Conservation (phyloP, 495 filamentous ascomycete species). For the Articulospora tetracladia region DNA sequence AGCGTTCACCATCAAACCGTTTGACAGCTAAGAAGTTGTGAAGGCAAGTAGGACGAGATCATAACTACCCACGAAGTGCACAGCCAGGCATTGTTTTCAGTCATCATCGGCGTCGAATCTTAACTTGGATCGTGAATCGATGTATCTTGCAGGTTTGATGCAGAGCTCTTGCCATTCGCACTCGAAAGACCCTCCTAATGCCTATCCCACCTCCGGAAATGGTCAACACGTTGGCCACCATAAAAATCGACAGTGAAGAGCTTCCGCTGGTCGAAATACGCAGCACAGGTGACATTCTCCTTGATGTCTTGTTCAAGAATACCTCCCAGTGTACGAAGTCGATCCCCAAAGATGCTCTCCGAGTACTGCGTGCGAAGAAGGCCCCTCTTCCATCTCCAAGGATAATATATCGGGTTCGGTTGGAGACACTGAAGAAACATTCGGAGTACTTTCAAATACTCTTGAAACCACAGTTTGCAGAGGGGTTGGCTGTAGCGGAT, state of each 20-base stretch:
- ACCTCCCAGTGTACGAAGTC: slow-evolving; percentile 23
- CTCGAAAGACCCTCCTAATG: slow-evolving; percentile 8
- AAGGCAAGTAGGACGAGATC: neutral
- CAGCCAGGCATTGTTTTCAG: neutral
- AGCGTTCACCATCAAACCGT: neutral
- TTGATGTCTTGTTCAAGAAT: slow-evolving; percentile 50
- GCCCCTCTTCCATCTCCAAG: slow-evolving; percentile 19
- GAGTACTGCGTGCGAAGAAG: slow-evolving; percentile 19
- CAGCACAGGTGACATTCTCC: slow-evolving; percentile 49
- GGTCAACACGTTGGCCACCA: neutral
- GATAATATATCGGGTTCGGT: slow-evolving; percentile 34
- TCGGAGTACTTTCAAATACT: slow-evolving; percentile 59
- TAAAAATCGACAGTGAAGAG: neutral
- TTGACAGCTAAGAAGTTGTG: neutral
- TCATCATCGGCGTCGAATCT: neutral
- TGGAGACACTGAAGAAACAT: slow-evolving; percentile 33
- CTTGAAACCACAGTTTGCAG: slow-evolving; percentile 46
- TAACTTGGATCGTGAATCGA: neutral
- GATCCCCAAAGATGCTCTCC: slow-evolving; percentile 20
- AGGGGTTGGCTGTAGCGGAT: slow-evolving; percentile 41
- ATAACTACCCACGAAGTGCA: neutral
- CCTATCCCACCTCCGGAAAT: neutral
- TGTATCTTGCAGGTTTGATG: neutral
- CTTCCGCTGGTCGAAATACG: slow-evolving; percentile 38
- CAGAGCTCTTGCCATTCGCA: neutral